Evolutionary conservation across 1,139 yeast species (phyloP).

Genomic region (Suhomyces wounanorum): DNA sequence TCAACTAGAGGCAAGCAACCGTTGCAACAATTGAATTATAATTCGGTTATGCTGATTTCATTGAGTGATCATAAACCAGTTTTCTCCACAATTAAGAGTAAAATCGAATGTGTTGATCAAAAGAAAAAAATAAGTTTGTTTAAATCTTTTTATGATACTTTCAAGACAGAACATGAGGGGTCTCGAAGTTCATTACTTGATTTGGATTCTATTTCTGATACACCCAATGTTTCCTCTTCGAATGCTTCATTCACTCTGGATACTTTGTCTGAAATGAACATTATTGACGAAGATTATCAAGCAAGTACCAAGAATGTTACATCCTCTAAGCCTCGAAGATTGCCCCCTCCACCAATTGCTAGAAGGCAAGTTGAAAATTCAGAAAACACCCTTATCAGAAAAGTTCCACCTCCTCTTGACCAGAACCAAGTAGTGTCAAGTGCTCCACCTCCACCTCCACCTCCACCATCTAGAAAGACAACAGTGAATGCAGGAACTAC

Average conservation of each 20-base stretch:
- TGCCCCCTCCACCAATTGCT: constrained; percentile 43
- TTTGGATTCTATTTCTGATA: constrained; percentile 17
- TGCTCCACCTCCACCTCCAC: constrained; percentile 25
- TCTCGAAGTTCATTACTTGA: constrained; percentile 24
- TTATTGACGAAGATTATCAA: constrained; percentile 32
- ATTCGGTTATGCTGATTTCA: constrained; percentile 54
- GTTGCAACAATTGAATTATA: constrained; percentile 59
- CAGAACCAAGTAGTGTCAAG: background rate
- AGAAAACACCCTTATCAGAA: constrained; percentile 21
- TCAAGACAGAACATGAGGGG: constrained; percentile 34
- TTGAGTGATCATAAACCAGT: constrained; percentile 94
- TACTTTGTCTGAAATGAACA: constrained; percentile 40
- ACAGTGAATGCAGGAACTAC: constrained; percentile 4
- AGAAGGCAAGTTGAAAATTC: constrained; percentile 20
- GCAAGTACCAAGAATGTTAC: constrained; percentile 6
- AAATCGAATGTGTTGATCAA: constrained; percentile 61
- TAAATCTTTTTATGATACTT: constrained; percentile 34
- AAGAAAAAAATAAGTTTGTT: constrained; percentile 32
- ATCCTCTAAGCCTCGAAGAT: constrained; percentile 27
- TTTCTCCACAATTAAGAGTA: constrained; percentile 68
- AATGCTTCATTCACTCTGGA: constrained; percentile 27
- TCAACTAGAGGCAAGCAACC: constrained; percentile 39
- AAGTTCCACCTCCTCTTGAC: constrained; percentile 26
- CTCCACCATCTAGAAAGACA: constrained; percentile 27
- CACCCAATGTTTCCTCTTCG: constrained; percentile 18